Conservation (phyloP, 257 asterid species). For the Solanum chiquidenum region DNA sequence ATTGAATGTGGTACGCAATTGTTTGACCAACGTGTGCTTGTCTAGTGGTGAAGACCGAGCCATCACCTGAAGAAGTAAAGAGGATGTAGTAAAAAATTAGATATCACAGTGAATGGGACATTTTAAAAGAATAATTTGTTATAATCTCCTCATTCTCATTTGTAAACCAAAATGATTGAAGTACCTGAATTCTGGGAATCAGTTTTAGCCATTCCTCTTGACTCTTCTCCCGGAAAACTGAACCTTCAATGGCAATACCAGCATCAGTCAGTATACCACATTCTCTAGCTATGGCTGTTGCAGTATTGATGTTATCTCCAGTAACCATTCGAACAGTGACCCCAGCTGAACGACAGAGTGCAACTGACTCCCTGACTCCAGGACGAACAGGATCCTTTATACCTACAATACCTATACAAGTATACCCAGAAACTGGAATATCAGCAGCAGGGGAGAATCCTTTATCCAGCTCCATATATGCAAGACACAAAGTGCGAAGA, state of each 20-base stretch:
- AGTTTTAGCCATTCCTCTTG: constrained; percentile 57
- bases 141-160: neutral
- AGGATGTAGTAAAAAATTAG: neutral
- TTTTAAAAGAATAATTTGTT: neutral
- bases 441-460: constrained; percentile 40
- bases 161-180: neutral
- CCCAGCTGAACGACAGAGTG: constrained; percentile 86
- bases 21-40: constrained; percentile 84
- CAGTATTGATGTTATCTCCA: constrained; percentile 89
- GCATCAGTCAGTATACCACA: constrained; percentile 92
- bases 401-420: constrained; percentile 71
- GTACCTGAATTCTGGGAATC: constrained; percentile 85
- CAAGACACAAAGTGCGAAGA: constrained; percentile 79
- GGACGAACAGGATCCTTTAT: constrained; percentile 94
- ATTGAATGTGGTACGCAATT: constrained; percentile 65
- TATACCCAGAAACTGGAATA: constrained; percentile 64
- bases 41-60: constrained; percentile 95
- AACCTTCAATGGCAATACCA: constrained; percentile 91
- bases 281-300: constrained; percentile 88
- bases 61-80: constrained; percentile 49
- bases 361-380: constrained; percentile 84
- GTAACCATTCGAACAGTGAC: constrained; percentile 90
- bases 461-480: constrained; percentile 55
- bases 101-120: neutral
- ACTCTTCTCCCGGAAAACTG: constrained; percentile 72